phyloP scores from a whole-genome alignment of 2,329 filamentous ascomycete genomes.

The Colletotrichum navitas region DNA sequence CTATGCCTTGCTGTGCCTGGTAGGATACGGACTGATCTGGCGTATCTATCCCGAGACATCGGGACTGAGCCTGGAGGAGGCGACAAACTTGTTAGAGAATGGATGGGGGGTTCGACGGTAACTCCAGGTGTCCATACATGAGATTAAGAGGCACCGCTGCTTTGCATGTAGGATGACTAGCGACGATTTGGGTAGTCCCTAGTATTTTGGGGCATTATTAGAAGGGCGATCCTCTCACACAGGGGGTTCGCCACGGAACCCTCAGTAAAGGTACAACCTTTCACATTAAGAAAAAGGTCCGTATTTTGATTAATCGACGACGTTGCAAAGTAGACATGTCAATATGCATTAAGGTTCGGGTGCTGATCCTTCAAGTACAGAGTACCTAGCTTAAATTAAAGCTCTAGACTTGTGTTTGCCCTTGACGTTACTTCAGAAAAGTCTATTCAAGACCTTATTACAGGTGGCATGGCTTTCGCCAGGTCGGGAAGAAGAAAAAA shows the following conservation, averaged over 20 bases:
- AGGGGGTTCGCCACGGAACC: not conserved
- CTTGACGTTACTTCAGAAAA: not conserved
- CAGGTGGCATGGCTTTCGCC: not conserved
- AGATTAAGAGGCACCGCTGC: not conserved
- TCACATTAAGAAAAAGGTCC: not conserved
- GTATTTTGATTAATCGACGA: not conserved
- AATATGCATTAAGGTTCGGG: not conserved
- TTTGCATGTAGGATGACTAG: constrained; percentile 2
- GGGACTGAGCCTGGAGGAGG: constrained; percentile 84
- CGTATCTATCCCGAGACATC: constrained; percentile 88
- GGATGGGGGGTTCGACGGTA: constrained; percentile 75
- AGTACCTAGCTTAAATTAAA: not conserved
- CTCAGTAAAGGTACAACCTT: not conserved
- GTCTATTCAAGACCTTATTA: not conserved
- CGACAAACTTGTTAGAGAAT: constrained; percentile 76
- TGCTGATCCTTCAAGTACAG: no score
- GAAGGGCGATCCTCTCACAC: no score
- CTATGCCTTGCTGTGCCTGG: constrained; percentile 79
- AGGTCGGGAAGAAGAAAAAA: not conserved
- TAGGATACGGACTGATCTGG: constrained; percentile 78
- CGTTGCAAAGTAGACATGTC: not conserved
- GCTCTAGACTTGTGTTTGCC: not conserved
- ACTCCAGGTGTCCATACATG: constrained; percentile 2
- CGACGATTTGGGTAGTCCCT: not conserved
- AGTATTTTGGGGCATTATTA: not conserved